A percentile compares a stretch with the other conserved stretches of the same genome.
phyloP scores from a whole-genome alignment of 768 basidiomycete genomes.

The Cystobasidium ongulense region DNA sequence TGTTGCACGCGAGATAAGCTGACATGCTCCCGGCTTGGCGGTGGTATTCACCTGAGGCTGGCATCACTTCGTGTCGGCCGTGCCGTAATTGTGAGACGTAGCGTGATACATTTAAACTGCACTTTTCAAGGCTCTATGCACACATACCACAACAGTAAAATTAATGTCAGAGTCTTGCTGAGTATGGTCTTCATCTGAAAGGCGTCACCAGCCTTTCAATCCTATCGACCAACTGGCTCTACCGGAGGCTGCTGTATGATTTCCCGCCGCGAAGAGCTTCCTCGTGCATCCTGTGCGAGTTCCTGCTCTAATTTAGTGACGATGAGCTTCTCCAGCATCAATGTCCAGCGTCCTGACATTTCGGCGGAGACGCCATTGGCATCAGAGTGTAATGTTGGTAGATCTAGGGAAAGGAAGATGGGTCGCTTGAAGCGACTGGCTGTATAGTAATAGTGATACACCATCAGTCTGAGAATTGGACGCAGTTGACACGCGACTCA shows the following conservation, averaged over 20 bases:
- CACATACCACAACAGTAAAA: no score
- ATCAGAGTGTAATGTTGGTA: background rate
- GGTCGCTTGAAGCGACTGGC: constrained; percentile 14
- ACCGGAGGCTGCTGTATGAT: background rate
- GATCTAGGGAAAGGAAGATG: constrained; percentile 18
- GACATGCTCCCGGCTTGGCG: no score
- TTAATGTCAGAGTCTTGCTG: no score
- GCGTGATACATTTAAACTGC: no score
- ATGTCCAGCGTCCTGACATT: background rate
- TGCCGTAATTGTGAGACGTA: no score
- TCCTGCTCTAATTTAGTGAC: background rate
- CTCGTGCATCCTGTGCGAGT: background rate
- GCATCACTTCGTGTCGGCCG: no score
- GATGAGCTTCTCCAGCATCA: constrained; percentile 12
- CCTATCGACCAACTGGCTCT: background rate
- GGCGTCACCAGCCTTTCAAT: no score
- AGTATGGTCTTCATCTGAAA: no score
- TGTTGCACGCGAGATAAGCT: no score
- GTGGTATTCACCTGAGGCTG: no score
- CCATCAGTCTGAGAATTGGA: background rate
- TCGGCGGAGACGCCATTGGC: background rate
- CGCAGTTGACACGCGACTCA: background rate
- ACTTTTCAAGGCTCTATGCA: no score
- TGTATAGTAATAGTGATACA: background rate
- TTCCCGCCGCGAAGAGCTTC: background rate